phyloP scores from a whole-genome alignment of 2,329 filamentous ascomycete species.

The Trichoderma pleuroti region DNA sequence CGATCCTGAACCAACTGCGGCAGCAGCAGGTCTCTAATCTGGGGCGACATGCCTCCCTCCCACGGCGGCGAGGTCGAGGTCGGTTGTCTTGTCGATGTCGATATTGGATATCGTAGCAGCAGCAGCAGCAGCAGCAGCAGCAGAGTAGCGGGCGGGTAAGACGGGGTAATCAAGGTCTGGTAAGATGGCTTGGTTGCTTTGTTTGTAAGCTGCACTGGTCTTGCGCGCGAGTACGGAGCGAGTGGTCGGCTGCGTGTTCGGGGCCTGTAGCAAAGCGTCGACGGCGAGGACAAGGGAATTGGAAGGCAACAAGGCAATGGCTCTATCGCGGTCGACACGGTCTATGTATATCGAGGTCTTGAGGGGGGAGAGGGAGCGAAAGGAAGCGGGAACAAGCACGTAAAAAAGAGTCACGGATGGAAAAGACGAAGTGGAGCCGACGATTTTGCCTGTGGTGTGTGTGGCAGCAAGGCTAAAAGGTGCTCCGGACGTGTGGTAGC shows the following conservation, averaged over 20 bases:
- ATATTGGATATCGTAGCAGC: not conserved
- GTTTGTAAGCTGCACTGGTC: not conserved
- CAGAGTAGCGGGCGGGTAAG: not conserved
- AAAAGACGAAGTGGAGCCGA: not conserved
- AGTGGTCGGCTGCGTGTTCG: not conserved
- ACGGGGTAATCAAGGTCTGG: not conserved
- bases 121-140: not conserved
- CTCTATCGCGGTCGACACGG: not conserved
- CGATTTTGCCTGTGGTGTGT: not conserved
- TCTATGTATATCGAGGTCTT: not conserved
- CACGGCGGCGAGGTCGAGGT: conserved; percentile 11
- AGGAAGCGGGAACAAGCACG: conserved; percentile 2
- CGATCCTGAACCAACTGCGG: conserved; percentile 53
- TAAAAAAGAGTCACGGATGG: conserved; percentile 10
- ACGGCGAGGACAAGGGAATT: not conserved
- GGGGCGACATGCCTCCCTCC: conserved; percentile 41
- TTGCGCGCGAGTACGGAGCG: not conserved
- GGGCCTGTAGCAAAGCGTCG: not conserved
- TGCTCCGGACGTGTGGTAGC: conserved; percentile 5
- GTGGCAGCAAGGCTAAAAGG: conserved; percentile 8
- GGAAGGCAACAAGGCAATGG: not conserved
- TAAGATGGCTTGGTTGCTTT: not conserved
- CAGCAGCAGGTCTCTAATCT: conserved; percentile 51
- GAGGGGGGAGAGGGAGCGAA: not conserved
- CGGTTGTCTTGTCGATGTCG: not conserved